Evolutionary conservation across 2,329 filamentous ascomycete species (phyloP).

Genomic region (Epichloe festucae): DNA sequence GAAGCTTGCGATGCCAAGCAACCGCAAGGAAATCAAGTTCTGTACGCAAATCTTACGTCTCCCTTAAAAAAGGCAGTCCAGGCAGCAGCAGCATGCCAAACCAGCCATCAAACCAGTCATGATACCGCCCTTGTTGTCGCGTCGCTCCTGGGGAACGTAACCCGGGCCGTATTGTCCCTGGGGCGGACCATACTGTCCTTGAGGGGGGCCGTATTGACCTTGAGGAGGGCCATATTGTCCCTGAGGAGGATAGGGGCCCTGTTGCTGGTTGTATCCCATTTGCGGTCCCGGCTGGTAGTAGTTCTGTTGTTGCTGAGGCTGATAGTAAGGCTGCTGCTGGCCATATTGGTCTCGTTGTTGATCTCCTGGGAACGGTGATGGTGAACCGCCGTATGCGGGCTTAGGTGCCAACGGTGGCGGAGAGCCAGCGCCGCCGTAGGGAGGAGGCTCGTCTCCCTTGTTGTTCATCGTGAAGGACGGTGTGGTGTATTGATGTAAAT

Average conservation of each 20-base stretch:
- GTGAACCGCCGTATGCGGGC: conserved; percentile 28
- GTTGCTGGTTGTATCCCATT: conserved; percentile 31
- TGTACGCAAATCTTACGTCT: background rate
- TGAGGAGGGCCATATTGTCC: conserved; percentile 20
- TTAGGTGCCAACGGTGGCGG: conserved; percentile 23
- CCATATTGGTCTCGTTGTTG: conserved; percentile 15
- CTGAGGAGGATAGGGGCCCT: conserved; percentile 19
- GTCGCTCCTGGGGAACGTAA: conserved; percentile 22
- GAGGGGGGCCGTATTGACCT: conserved; percentile 19
- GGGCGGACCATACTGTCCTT: conserved; percentile 16
- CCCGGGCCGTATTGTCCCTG: conserved; percentile 16
- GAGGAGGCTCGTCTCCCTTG: conserved; percentile 37
- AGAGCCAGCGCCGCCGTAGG: conserved; percentile 25
- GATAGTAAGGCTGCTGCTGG: conserved; percentile 12
- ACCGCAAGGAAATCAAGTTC: background rate
- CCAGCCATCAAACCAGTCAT: conserved; percentile 35
- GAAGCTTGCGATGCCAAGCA: background rate
- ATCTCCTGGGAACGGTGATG: conserved; percentile 1
- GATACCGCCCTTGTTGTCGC: conserved; percentile 21
- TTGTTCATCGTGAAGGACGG: conserved; percentile 23
- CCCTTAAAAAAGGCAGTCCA: conserved; percentile 39
- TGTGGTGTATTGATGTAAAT: background rate
- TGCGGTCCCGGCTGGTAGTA: conserved; percentile 29
- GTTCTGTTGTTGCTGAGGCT: conserved; percentile 17
- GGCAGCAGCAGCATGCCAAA: conserved; percentile 45